Evolutionary conservation across 306 rosid genomes (phyloP).

Genomic region (Vachellia pachyceras): DNA sequence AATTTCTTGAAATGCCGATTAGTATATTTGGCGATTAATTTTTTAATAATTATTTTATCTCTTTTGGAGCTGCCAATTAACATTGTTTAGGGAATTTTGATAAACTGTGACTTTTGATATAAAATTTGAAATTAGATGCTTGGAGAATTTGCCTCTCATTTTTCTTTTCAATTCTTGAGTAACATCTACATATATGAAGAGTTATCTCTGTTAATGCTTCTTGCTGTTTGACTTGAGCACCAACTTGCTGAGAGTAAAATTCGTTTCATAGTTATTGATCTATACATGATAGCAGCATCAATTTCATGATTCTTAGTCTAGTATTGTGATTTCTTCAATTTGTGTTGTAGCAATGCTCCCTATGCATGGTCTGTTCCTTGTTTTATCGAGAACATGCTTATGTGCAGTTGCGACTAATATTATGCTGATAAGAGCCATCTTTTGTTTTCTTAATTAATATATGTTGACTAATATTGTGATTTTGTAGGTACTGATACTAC

Average conservation of each 20-base stretch:
- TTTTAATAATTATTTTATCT: not conserved
- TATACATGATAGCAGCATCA: slow-evolving; percentile 10
- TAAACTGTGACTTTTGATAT: slow-evolving; percentile 1
- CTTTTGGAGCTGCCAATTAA: not conserved
- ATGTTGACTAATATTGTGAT: slow-evolving; percentile 28
- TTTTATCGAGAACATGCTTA: slow-evolving; percentile 20
- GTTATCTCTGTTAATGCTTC: not conserved
- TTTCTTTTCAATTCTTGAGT: not conserved
- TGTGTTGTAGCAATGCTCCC: slow-evolving; percentile 30
- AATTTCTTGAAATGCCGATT: not conserved
- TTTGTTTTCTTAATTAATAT: slow-evolving; percentile 14
- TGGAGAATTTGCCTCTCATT: not conserved
- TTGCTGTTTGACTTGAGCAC: not conserved
- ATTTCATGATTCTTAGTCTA: slow-evolving; percentile 29
- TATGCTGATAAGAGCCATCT: not conserved
- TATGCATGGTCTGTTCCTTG: slow-evolving; percentile 11
- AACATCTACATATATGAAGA: not conserved
- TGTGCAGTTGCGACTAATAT: not conserved
- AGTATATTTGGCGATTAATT: not conserved
- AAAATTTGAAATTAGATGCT: not conserved
- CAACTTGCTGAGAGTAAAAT: not conserved
- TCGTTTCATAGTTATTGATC: slow-evolving; percentile 5
- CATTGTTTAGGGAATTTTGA: not conserved
- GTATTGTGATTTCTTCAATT: slow-evolving; percentile 28
- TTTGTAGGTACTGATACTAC: slow-evolving; percentile 80